Evolutionary conservation across 2,329 filamentous ascomycete species (phyloP).

Genomic region (Paramyrothecium sp.): DNA sequence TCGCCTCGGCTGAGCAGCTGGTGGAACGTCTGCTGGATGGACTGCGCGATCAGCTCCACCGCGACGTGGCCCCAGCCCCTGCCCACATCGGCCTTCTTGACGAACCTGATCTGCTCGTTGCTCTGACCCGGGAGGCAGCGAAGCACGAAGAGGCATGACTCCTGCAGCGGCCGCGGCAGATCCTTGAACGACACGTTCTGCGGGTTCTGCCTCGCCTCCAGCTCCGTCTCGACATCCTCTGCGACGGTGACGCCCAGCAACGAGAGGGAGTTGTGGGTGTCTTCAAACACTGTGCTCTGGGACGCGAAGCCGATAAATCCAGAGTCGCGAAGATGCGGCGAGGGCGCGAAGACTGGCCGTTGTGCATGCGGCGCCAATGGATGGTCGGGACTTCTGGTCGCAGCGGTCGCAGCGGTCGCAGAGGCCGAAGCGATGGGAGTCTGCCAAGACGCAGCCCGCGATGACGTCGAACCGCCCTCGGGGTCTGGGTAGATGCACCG

Average conservation of each 20-base stretch:
- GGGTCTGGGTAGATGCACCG: constrained; percentile 33
- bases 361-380: background rate
- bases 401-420: background rate
- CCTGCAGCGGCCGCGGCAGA: constrained; percentile 25
- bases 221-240: background rate
- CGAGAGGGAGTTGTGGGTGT: constrained; percentile 37
- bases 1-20: constrained; percentile 22
- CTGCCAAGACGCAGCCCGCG: constrained; percentile 10
- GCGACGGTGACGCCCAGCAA: constrained; percentile 17
- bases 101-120: constrained; percentile 17
- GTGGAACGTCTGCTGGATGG: constrained; percentile 30
- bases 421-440: constrained; percentile 13
- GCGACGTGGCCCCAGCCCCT: constrained; percentile 29
- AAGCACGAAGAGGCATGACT: constrained; percentile 36
- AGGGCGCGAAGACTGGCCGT: background rate
- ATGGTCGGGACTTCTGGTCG: constrained; percentile 1
- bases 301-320: constrained; percentile 47
- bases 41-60: constrained; percentile 23
- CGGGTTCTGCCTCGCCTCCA: constrained; percentile 1
- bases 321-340: constrained; percentile 9
- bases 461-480: constrained; percentile 12
- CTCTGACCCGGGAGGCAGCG: constrained; percentile 28
- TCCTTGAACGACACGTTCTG: constrained; percentile 11
- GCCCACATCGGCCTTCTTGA: constrained; percentile 12
- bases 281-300: constrained; percentile 39